Evolutionary conservation across 1,284 basidiomycete genomes (phyloP).

Genomic region (Anthracocystis walkeri): DNA sequence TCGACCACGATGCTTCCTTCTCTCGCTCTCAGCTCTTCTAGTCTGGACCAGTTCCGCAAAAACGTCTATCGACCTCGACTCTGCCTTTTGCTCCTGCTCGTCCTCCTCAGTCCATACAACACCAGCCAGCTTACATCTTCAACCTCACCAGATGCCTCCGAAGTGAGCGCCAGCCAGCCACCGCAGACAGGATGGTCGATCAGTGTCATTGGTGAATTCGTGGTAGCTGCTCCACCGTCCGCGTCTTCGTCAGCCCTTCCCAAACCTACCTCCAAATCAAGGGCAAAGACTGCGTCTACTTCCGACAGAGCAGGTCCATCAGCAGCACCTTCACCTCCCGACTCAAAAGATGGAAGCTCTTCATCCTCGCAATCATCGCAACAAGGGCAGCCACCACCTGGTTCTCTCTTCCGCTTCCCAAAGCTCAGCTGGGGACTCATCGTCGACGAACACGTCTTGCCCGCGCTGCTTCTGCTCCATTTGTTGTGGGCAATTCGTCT

Average conservation of each 20-base stretch:
- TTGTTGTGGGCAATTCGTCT: conserved; percentile 47
- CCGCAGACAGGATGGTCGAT: conserved; percentile 32
- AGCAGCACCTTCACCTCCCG: conserved; percentile 15
- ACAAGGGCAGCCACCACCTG: conserved; percentile 41
- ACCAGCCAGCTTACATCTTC: conserved; percentile 32
- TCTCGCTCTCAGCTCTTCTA: conserved; percentile 35
- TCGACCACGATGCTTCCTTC: conserved; percentile 32
- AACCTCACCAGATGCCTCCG: neutral
- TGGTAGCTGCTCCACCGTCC: conserved; percentile 32
- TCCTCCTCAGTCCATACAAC: conserved; percentile 48
- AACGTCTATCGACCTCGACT: conserved; percentile 55
- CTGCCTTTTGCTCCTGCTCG: conserved; percentile 45
- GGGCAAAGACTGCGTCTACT: neutral
- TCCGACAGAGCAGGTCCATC: conserved; percentile 15
- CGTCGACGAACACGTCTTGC: conserved; percentile 44
- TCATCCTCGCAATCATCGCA: neutral
- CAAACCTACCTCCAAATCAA: neutral
- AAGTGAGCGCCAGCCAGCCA: conserved; percentile 33
- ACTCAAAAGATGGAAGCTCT: neutral
- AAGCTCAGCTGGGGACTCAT: conserved; percentile 48
- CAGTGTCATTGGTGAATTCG: conserved; percentile 45
- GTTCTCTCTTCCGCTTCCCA: conserved; percentile 46
- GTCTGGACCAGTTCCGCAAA: conserved; percentile 50
- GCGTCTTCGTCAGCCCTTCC: conserved; percentile 6
- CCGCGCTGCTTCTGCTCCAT: conserved; percentile 42